Percentiles rank a stretch among this genome's conserved stretches.
Evolutionary conservation across 108 stramenopile genomes (phyloP).

Genomic region (Cyclotella atomus): DNA sequence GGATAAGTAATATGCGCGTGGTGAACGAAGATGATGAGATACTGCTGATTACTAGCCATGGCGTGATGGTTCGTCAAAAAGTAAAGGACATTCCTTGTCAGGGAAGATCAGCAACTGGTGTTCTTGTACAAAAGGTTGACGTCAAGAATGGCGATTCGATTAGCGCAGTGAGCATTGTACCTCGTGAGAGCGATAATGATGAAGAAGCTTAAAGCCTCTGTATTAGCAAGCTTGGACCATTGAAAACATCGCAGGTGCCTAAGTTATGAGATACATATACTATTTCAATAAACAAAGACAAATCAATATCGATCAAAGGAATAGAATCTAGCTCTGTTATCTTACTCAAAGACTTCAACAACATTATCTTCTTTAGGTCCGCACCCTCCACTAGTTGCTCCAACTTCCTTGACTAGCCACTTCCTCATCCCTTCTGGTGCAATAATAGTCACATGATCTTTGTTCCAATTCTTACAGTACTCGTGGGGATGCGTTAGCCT

Average conservation of each 20-base stretch:
- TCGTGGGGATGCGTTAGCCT: background rate
- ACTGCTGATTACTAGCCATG: conserved; percentile 85
- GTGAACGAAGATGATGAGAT: conserved; percentile 91
- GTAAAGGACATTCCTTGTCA: conserved; percentile 81
- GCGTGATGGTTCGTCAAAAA: conserved; percentile 90
- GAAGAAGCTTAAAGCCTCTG: background rate
- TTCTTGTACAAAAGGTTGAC: conserved; percentile 87
- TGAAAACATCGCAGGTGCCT: background rate
- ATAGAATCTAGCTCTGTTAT: background rate
- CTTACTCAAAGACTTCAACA: background rate
- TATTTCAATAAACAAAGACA: too few relatives aligned
- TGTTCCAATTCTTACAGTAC: background rate
- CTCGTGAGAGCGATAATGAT: conserved; percentile 38
- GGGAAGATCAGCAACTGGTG: conserved; percentile 87
- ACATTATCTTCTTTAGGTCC: background rate
- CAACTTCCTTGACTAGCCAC: background rate
- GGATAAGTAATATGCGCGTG: conserved; percentile 73
- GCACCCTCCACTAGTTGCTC: background rate
- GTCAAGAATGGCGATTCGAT: conserved; percentile 74
- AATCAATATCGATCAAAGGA: too few relatives aligned
- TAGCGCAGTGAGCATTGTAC: conserved; percentile 77
- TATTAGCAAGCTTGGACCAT: background rate
- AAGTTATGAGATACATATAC: background rate
- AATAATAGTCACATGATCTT: background rate
- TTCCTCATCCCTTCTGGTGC: background rate